These are phyloP conservation scores for Salix suchowensis DNA, from an alignment of 345 rosid species.

Conservation along the genomic window DNA sequence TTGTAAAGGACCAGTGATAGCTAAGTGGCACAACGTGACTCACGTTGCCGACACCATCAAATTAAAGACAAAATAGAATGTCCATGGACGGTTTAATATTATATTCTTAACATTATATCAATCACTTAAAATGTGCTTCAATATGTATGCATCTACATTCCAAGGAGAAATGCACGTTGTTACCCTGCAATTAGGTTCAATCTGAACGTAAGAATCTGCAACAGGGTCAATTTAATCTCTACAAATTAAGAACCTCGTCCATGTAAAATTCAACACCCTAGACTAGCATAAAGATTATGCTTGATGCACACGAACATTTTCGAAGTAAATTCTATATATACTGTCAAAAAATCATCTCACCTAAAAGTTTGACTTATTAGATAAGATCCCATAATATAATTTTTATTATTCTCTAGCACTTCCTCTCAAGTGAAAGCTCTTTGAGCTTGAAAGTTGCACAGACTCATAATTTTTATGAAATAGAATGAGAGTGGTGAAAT, in stretches of 20 bases:
- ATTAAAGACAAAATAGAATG: not conserved
- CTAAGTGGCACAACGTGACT: constrained; percentile 30
- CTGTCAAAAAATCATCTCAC: no score
- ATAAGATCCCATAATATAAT: no score
- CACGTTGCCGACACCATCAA: constrained; percentile 21
- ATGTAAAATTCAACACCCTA: no score
- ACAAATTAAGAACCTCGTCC: no score
- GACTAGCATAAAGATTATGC: not conserved
- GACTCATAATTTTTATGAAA: no score
- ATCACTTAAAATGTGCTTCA: not conserved
- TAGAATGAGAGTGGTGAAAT: no score
- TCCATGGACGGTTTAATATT: not conserved
- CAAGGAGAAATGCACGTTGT: not conserved
- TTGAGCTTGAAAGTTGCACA: no score
- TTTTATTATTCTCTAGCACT: no score
- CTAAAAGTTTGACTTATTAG: no score
- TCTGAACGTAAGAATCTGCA: not conserved
- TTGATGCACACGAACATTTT: not conserved
- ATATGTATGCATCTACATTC: not conserved
- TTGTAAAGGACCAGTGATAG: not conserved
- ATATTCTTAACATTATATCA: not conserved
- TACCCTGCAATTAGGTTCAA: not conserved
- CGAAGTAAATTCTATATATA: no score
- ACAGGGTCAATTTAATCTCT: not conserved
- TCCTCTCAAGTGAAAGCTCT: no score